Evolutionary conservation across 2,329 filamentous ascomycete species (phyloP), one percentile per base, ranked within the genome.

Genomic region (Magnaporthiopsis poae): DNA sequence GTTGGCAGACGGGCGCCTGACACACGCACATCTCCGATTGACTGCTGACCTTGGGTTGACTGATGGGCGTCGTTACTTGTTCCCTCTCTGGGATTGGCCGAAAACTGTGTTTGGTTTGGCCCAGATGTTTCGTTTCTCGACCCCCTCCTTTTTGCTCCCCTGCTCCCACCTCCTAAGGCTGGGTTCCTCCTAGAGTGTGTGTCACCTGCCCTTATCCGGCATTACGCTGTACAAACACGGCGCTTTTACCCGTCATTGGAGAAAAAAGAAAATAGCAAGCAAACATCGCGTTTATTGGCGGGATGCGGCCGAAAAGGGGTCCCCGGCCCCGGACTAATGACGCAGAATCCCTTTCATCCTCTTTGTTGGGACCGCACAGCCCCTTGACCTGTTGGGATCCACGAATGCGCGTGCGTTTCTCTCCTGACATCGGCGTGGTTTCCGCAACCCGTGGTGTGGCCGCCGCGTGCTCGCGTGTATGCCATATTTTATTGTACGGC

Each of bases 31-130:
- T 27, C 33, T 27, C 65, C 60, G 33, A 62, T 66, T 59, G 60
- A 35, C 64, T 65, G 59, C 64, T 65, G 64, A 46, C 64, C 62
- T 67, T 67, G 0, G 31, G 31, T 61, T 64, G 21, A 25, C 18
- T n/a, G 46, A 21, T 21, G n/a, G 4, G 46, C 46, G 21, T 21
- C 46, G 9, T 25, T n/a, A 8, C 18, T 25, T 46, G 39, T 5
- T 46, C 11, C 15, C 39, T 36, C 15, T 46, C 39, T 39, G 11
- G 46, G 39, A 13, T 46, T 13, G 15, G 12, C 5, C 18, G 3
- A 46, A 18, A 12, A 13, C 15, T 7, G 31, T 31, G 31, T 5
- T 25, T 8, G 7, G 46, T 56, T 56, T 25, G 15, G 46, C 7
- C 46, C 46, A 25, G 21, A n/a, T n/a, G 18, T 7, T 21, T 15